These are phyloP conservation scores for Bocquillonia castaneifolia DNA, from an alignment of 441 rosid species.

Conservation along the genomic window DNA sequence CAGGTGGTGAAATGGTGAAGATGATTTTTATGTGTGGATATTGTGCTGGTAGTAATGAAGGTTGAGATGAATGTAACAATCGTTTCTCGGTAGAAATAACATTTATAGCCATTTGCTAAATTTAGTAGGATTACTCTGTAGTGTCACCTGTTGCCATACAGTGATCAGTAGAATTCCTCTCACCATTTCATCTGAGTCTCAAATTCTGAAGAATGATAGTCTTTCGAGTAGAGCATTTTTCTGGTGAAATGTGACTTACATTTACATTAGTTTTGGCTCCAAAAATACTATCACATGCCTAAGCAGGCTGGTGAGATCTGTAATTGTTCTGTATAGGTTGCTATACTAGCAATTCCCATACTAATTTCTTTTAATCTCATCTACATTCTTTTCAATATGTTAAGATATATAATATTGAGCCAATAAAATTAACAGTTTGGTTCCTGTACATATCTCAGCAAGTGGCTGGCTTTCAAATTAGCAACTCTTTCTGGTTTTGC, in stretches of 20 bases:
- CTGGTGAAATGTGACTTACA: not conserved
- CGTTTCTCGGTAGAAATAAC: not conserved
- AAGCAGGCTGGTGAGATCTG: not conserved
- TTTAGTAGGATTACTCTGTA: not conserved
- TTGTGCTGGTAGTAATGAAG: not conserved
- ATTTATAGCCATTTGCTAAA: not conserved
- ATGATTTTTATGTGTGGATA: not conserved
- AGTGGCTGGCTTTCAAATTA: conserved; percentile 99
- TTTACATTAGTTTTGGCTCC: not conserved
- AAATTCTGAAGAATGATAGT: not conserved
- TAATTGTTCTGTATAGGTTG: not conserved
- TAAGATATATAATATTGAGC: not conserved
- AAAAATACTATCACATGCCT: not conserved
- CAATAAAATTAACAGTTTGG: conserved; percentile 13
- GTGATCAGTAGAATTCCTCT: too few species aligned
- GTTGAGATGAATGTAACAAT: too few species aligned
- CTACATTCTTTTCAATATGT: not conserved
- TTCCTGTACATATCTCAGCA: conserved; percentile 49
- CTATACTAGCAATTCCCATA: not conserved
- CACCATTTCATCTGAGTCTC: too few species aligned
- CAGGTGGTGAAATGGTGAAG: not conserved
- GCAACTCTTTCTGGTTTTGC: conserved; percentile 93
- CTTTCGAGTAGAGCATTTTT: not conserved
- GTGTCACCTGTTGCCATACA: not conserved
- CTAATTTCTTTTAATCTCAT: not conserved